These are phyloP conservation scores for Aspergillus sp. DNA, from an alignment of 2,329 filamentous ascomycete genomes.

Conservation along the genomic window DNA sequence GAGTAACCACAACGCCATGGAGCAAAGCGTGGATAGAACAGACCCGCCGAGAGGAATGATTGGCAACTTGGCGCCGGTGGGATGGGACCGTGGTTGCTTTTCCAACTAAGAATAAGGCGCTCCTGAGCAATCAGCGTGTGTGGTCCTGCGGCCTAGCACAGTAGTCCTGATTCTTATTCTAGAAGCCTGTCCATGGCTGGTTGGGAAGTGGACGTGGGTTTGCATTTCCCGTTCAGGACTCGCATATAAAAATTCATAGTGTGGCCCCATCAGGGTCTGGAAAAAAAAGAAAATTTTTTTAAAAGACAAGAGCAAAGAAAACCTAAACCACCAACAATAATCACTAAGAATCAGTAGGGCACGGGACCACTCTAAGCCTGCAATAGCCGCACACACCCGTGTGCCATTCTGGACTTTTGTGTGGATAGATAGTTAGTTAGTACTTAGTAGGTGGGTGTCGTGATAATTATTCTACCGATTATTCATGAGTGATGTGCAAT, in stretches of 20 bases:
- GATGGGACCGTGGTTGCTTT: neutral
- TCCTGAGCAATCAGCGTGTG: constrained; percentile 1
- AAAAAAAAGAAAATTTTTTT: neutral
- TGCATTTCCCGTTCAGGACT: neutral
- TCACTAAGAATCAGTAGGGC: neutral
- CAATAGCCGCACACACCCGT: neutral
- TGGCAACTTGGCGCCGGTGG: constrained; percentile 2
- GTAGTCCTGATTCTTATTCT: constrained; percentile 4
- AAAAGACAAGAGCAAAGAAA: neutral
- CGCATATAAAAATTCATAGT: constrained; percentile 3
- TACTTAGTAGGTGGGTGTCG: too few relatives aligned
- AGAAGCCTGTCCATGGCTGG: neutral
- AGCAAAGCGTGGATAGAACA: neutral
- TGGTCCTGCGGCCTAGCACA: neutral
- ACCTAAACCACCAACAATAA: neutral
- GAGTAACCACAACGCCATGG: neutral
- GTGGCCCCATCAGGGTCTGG: constrained; percentile 10
- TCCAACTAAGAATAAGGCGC: neutral
- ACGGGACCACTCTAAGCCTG: neutral
- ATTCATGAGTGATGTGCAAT: too few relatives aligned
- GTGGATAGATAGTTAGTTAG: neutral
- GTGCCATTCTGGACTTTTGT: neutral
- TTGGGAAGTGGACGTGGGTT: neutral
- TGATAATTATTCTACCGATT: too few relatives aligned
- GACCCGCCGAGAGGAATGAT: neutral